These are phyloP conservation scores for Vachellia pachyceras DNA, from an alignment of 306 rosid genomes.

Conservation along the genomic window DNA sequence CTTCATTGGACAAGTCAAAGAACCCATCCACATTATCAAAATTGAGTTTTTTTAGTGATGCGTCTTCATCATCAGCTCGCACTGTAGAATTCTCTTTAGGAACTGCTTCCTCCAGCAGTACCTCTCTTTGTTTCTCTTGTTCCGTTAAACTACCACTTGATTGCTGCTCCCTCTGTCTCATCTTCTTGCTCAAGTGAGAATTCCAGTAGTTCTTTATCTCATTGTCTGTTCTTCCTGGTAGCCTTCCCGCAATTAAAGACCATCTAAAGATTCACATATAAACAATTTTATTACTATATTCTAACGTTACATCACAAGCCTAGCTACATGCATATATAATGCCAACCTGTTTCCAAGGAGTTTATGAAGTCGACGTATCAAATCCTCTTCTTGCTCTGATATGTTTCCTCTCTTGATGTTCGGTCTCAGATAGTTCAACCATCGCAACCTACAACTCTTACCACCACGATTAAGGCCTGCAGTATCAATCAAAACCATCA, in stretches of 20 bases:
- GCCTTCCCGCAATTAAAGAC: slow-evolving; percentile 12
- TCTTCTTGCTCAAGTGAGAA: slow-evolving; percentile 13
- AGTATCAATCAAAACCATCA: slow-evolving; percentile 3
- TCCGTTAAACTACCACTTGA: slow-evolving; percentile 18
- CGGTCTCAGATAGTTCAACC: slow-evolving; percentile 11
- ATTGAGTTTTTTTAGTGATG: slow-evolving; percentile 11
- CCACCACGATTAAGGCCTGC: slow-evolving; percentile 49
- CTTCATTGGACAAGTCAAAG: slow-evolving; percentile 29
- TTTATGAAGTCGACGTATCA: slow-evolving; percentile 46
- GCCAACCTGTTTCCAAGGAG: slow-evolving; percentile 58
- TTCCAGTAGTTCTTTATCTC: slow-evolving; percentile 13
- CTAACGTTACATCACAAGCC: background rate
- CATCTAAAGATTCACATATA: background rate
- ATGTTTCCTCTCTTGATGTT: slow-evolving; percentile 8
- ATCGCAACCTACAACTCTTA: slow-evolving; percentile 5
- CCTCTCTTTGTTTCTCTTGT: slow-evolving; percentile 1
- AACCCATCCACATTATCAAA: slow-evolving; percentile 49
- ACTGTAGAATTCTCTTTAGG: slow-evolving; percentile 35
- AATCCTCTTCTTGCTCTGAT: slow-evolving; percentile 48
- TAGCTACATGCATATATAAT: background rate
- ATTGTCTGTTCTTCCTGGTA: slow-evolving; percentile 9
- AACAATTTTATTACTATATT: background rate
- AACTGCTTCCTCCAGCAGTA: slow-evolving; percentile 2
- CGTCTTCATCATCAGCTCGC: slow-evolving; percentile 52
- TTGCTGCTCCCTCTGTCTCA: slow-evolving; percentile 40